phyloP scores from a whole-genome alignment of 331 rosid genomes.

The Malus hybrid region DNA sequence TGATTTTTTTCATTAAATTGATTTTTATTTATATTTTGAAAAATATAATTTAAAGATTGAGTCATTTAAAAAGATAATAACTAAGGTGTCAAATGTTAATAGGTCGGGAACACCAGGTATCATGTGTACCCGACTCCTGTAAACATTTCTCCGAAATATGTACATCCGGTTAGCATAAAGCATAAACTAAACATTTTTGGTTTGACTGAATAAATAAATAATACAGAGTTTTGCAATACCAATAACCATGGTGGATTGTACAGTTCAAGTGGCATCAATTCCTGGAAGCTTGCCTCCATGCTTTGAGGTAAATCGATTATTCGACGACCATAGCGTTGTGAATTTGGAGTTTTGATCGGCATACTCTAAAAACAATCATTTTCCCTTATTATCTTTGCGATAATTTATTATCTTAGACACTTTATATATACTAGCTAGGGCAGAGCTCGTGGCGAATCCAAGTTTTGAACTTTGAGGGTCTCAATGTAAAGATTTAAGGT shows the following conservation, averaged over 20 bases:
- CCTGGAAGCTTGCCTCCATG: neutral
- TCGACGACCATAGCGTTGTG: slow-evolving; percentile 1
- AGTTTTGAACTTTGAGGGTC: too few species aligned
- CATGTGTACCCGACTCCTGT: too few species aligned
- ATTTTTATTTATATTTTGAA: too few species aligned
- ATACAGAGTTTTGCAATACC: neutral
- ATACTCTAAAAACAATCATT: neutral
- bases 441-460: too few species aligned
- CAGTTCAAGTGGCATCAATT: neutral
- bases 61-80: too few species aligned
- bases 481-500: too few species aligned
- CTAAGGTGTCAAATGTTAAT: too few species aligned
- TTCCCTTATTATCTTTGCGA: slow-evolving; percentile 5
- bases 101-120: too few species aligned
- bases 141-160: too few species aligned
- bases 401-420: neutral
- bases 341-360: slow-evolving; percentile 7
- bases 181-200: neutral
- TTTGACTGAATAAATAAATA: too few species aligned
- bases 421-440: neutral
- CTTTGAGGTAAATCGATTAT: neutral
- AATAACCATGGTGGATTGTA: neutral
- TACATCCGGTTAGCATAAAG: slow-evolving; percentile 3
- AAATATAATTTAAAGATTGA: too few species aligned
- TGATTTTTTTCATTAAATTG: too few species aligned